These are phyloP conservation scores for Pichia ethanolica DNA, from an alignment of 805 yeast genomes.

Conservation along the genomic window DNA sequence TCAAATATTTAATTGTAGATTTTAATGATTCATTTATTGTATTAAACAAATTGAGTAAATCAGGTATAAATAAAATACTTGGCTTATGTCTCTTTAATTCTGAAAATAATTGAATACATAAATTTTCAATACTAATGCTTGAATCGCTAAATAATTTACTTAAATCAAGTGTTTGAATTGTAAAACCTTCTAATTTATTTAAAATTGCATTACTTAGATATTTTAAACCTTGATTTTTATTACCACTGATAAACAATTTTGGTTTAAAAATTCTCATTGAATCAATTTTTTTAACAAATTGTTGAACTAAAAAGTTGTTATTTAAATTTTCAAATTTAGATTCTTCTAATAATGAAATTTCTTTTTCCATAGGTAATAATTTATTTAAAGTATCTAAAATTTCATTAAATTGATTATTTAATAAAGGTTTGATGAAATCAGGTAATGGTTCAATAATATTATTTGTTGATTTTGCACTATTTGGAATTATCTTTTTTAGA, in stretches of 20 bases:
- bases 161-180: conserved; percentile 79
- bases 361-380: conserved; percentile 55
- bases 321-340: conserved; percentile 57
- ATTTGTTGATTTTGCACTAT: conserved; percentile 80
- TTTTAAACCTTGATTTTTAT: conserved; percentile 77
- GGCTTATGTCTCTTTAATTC: conserved; percentile 91
- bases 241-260: conserved; percentile 65
- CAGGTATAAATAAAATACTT: conserved; percentile 75
- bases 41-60: conserved; percentile 66
- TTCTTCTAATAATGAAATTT: conserved; percentile 56
- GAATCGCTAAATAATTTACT: conserved; percentile 72
- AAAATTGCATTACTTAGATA: conserved; percentile 77
- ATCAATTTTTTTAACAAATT: conserved; percentile 37
- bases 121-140: conserved; percentile 73
- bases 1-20: conserved; percentile 61
- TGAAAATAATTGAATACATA: conserved; percentile 71
- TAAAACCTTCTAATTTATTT: conserved; percentile 80
- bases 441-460: conserved; percentile 71
- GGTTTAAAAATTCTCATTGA: conserved; percentile 71
- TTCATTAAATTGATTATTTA: conserved; percentile 42
- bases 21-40: conserved; percentile 64
- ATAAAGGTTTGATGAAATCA: conserved; percentile 54
- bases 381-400: conserved; percentile 43
- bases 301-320: conserved; percentile 57
- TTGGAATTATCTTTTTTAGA: conserved; percentile 80